Base-by-base conservation (phyloP, 139 green algal species). In the Picochlorum sp. region DNA sequence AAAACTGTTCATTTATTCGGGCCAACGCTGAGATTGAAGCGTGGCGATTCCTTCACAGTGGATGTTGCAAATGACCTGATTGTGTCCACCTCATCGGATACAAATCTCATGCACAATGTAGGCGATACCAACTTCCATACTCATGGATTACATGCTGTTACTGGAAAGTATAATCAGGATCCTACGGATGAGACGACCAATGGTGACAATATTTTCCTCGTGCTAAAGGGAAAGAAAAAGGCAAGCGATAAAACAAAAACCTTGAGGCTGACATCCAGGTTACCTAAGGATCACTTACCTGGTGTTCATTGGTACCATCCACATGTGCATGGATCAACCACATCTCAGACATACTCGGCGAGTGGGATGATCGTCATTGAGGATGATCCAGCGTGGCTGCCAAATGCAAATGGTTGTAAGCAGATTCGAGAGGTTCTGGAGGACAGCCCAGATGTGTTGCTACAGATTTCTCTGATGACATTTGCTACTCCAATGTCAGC, bases 271-370 rank as follows among this genome's bases (percentile, higher is more conserved):
- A 41, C 21, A 30, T 34, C 20, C 13, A 18, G 7, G 15, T 34
- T 59, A 34, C 21, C 20, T 15, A 8, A 30, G 23, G 51, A 59
- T n/a, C 51, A 59, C 23, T 34, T 59, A 8, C 51, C 51, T 7
- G 51, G 51, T 16, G 13, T 59, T 59, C 51, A 59, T 59, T 59
- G 51, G 51, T 59, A 59, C 20, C 51, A 59, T 59, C 51, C 51
- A n/a, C 51, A 59, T 59, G 26, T 18, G 21, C 51, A 59, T 14
- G 51, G 51, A 32, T 38, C 21, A 38, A 41, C 51, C 23, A 34
- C 51, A 20, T n/a, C 23, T 59, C 51, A 59, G 26, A 34, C 23
- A 11, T 59, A 30, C 15, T 34, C 23, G 6, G 20, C 51, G 6
- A 32, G 13, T 30, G 51, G 51, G 9, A 30, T 59, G n/a, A 59